Conservation (phyloP, 2,329 filamentous ascomycete genomes). For the Cordyceps tenuipes region DNA sequence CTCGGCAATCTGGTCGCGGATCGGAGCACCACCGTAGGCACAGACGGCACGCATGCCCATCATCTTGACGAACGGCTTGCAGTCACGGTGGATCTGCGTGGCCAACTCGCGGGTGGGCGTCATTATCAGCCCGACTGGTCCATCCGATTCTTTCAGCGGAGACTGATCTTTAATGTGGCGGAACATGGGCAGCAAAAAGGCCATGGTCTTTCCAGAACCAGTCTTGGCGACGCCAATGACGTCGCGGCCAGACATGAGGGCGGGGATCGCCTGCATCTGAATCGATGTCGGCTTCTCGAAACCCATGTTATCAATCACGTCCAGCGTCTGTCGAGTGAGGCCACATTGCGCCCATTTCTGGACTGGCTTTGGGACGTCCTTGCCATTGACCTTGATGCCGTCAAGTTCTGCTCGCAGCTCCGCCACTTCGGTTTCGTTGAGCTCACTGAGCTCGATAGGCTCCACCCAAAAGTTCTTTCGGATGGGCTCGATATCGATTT, state of each 20-base stretch:
- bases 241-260: slow-evolving; percentile 92
- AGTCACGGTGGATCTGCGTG: slow-evolving; percentile 87
- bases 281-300: slow-evolving; percentile 90
- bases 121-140: slow-evolving; percentile 81
- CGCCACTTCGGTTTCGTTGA: slow-evolving; percentile 77
- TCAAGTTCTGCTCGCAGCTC: slow-evolving; percentile 81
- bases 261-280: slow-evolving; percentile 88
- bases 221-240: slow-evolving; percentile 96
- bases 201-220: slow-evolving; percentile 93
- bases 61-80: slow-evolving; percentile 86
- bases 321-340: slow-evolving; percentile 74
- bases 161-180: slow-evolving; percentile 93
- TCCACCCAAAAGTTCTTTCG: slow-evolving; percentile 94
- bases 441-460: slow-evolving; percentile 69
- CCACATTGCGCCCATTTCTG: slow-evolving; percentile 96
- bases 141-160: slow-evolving; percentile 73
- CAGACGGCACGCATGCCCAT: slow-evolving; percentile 80
- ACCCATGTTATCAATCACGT: slow-evolving; percentile 71
- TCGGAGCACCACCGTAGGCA: slow-evolving; percentile 89
- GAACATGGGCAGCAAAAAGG: slow-evolving; percentile 94
- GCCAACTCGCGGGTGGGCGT: slow-evolving; percentile 91
- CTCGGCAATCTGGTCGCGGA: slow-evolving; percentile 95
- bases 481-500: slow-evolving; percentile 76
- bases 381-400: slow-evolving; percentile 86
- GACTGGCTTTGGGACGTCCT: slow-evolving; percentile 85